phyloP scores from a whole-genome alignment of 2,329 filamentous ascomycete species.

The Fusarium sp. region DNA sequence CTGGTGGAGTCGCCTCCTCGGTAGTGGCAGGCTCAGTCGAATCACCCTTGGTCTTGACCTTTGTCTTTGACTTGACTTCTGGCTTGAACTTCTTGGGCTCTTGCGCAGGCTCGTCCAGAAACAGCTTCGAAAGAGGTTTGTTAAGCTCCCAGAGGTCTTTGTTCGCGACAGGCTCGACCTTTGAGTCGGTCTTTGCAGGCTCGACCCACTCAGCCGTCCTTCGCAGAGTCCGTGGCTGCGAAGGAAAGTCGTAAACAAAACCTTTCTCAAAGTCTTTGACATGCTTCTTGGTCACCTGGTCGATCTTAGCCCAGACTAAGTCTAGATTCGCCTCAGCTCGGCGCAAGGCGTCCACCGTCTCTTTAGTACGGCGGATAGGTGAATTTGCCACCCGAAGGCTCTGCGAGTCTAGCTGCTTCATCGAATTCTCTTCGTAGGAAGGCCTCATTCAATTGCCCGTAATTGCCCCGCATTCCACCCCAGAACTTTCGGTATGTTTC shows the following conservation, averaged over 20 bases:
- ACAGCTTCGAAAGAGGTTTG: background rate
- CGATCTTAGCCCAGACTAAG: background rate
- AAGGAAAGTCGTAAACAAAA: too few relatives aligned
- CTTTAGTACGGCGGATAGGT: background rate
- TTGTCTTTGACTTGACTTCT: background rate
- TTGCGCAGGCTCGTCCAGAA: background rate
- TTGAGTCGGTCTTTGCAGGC: background rate
- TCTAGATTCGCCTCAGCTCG: background rate
- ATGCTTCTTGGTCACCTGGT: background rate
- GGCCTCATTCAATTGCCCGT: background rate
- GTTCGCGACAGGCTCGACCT: accelerated
- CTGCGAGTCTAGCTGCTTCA: background rate
- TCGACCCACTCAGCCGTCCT: background rate
- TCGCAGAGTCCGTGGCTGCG: background rate
- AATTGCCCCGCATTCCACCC: accelerated
- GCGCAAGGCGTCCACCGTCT: background rate
- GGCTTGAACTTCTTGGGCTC: background rate
- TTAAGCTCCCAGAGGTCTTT: background rate
- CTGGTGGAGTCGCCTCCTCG: accelerated
- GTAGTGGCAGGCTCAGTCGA: background rate
- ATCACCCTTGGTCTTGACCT: background rate
- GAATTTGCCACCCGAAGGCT: background rate
- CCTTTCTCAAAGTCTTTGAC: background rate
- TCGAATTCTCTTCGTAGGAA: background rate
- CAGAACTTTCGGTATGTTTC: accelerated